Percentiles rank a stretch among this genome's conserved stretches.
Evolutionary conservation across 805 yeast genomes (phyloP).

Genomic region (Lachancea fermentati): DNA sequence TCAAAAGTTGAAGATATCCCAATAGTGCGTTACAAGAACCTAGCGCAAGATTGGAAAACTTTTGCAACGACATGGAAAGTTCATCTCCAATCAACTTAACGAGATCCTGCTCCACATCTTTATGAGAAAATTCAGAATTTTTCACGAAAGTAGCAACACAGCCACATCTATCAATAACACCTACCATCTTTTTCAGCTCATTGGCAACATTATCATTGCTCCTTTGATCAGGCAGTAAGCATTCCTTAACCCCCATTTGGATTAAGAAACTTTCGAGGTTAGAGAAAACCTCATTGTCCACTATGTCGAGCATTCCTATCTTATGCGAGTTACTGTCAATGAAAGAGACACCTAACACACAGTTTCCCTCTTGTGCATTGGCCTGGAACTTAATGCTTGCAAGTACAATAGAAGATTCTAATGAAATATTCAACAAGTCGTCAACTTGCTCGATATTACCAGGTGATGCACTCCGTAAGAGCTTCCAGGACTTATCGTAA

Average conservation of each 20-base stretch:
- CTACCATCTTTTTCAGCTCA: slow-evolving; percentile 59
- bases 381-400: slow-evolving; percentile 36
- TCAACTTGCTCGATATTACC: slow-evolving; percentile 82
- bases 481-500: slow-evolving; percentile 61
- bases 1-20: slow-evolving; percentile 58
- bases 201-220: slow-evolving; percentile 17
- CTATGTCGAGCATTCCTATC: slow-evolving; percentile 71
- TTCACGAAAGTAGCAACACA: slow-evolving; percentile 61
- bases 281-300: slow-evolving; percentile 81
- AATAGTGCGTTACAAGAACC: slow-evolving; percentile 49
- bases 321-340: slow-evolving; percentile 63
- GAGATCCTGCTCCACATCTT: slow-evolving; percentile 74
- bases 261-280: slow-evolving; percentile 81
- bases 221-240: slow-evolving; percentile 47
- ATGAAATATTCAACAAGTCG: slow-evolving; percentile 50
- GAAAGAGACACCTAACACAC: slow-evolving; percentile 71
- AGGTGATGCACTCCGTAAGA: slow-evolving; percentile 67
- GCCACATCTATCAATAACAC: slow-evolving; percentile 73
- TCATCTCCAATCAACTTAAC: slow-evolving; percentile 60
- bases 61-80: slow-evolving; percentile 27
- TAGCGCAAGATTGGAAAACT: slow-evolving; percentile 24
- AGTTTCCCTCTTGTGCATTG: slow-evolving; percentile 30
- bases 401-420: slow-evolving; percentile 49
- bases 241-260: slow-evolving; percentile 86
- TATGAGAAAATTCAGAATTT: slow-evolving; percentile 50